Conservation (phyloP, 108 stramenopile species). For the Seminavis robusta region DNA sequence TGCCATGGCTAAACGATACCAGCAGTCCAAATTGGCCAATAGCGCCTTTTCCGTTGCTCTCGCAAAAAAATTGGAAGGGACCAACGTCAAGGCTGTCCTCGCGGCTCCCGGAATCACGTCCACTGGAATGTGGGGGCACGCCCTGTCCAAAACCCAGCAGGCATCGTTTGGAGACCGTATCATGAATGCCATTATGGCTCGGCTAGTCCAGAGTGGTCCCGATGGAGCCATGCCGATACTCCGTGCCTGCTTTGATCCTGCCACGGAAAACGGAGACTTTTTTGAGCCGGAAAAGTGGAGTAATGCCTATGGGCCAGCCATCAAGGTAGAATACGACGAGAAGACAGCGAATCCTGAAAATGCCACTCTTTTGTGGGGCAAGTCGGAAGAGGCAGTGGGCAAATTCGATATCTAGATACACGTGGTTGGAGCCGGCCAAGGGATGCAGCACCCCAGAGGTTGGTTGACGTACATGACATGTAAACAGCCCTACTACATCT, state of each 20-base stretch:
- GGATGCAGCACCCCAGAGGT: too few species aligned
- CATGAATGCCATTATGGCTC: too few species aligned
- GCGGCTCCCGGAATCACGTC: constrained; percentile 16
- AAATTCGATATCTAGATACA: constrained; percentile 15
- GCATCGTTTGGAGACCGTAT: too few species aligned
- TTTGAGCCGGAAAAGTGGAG: constrained; percentile 13
- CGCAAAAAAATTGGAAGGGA: constrained; percentile 25
- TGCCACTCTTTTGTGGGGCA: constrained; percentile 13
- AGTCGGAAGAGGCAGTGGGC: constrained; percentile 28
- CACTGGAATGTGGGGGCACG: too few species aligned
- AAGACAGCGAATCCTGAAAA: not conserved
- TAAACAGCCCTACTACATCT: too few species aligned
- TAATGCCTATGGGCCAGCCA: constrained; percentile 9
- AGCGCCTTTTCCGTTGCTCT: constrained; percentile 49
- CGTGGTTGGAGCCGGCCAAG: too few species aligned
- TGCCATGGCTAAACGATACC: constrained; percentile 24
- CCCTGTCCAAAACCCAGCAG: too few species aligned
- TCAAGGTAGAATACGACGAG: constrained; percentile 12
- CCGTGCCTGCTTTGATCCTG: constrained; percentile 12
- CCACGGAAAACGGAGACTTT: constrained; percentile 14
- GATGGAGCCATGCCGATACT: constrained; percentile 33
- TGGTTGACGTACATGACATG: too few species aligned
- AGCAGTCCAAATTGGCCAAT: constrained; percentile 64
- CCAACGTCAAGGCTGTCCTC: constrained; percentile 21
- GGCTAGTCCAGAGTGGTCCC: constrained; percentile 13